Conservation (phyloP, 2,329 filamentous ascomycete species). For the Colletotrichum tamarilloi region DNA sequence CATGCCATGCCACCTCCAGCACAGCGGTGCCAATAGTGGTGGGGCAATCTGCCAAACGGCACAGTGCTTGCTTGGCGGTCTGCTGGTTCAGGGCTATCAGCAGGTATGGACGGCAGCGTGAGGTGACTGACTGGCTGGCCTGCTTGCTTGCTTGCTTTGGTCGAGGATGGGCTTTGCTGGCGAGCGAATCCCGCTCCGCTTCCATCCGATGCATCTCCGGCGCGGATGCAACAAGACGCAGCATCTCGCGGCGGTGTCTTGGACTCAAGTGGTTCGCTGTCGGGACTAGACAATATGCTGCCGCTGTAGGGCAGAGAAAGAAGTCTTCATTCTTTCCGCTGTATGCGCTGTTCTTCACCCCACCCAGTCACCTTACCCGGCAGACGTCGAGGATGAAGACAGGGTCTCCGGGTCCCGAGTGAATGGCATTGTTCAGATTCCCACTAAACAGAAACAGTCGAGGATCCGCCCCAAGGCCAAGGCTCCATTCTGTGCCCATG, state of each 20-base stretch:
- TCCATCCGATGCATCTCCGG: conserved; percentile 4
- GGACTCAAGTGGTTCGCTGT: background rate
- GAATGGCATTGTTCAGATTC: conserved; percentile 9
- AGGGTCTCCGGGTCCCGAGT: background rate
- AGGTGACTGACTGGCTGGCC: too few relatives aligned
- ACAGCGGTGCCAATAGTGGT: conserved; percentile 1
- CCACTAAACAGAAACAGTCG: conserved; percentile 1
- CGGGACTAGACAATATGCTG: background rate
- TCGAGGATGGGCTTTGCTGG: background rate
- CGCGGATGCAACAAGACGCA: background rate
- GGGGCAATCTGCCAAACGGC: conserved; percentile 21
- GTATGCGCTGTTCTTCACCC: background rate
- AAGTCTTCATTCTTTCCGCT: background rate
- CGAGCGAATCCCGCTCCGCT: conserved; percentile 6
- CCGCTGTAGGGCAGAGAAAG: background rate
- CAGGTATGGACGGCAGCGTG: too few relatives aligned
- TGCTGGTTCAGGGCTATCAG: background rate
- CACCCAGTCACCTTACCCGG: background rate
- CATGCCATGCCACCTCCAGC: conserved; percentile 8
- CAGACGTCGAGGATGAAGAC: background rate
- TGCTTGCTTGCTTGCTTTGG: background rate
- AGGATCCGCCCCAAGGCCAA: background rate
- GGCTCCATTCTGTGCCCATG: background rate
- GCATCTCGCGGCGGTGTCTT: conserved; percentile 8
- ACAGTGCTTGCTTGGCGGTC: conserved; percentile 12